phyloP scores from a whole-genome alignment of 2,329 filamentous ascomycete species.

The Grosmannia huntii region DNA sequence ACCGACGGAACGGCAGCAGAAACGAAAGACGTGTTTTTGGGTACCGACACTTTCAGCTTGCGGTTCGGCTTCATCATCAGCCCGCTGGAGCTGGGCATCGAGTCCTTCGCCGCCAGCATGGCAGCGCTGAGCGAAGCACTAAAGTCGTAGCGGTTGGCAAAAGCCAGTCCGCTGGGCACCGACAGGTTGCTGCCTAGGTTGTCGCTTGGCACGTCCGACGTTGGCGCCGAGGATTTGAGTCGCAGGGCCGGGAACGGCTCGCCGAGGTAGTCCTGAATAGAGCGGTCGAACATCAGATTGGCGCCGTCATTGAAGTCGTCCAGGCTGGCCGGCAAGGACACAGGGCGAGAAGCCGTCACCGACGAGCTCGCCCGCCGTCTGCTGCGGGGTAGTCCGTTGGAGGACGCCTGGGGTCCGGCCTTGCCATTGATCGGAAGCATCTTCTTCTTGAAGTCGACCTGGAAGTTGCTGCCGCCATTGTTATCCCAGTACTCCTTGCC shows the following conservation, averaged over 20 bases:
- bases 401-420: slow-evolving; percentile 19
- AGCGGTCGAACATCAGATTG: slow-evolving; percentile 44
- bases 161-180: slow-evolving; percentile 55
- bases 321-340: slow-evolving; percentile 43
- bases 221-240: slow-evolving; percentile 57
- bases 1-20: background rate
- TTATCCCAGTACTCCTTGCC: slow-evolving; percentile 93
- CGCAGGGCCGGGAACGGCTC: slow-evolving; percentile 50
- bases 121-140: slow-evolving; percentile 80
- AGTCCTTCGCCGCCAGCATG: slow-evolving; percentile 59
- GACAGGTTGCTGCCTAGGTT: slow-evolving; percentile 38
- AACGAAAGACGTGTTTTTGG: background rate
- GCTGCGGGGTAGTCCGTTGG: slow-evolving; percentile 51
- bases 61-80: slow-evolving; percentile 43
- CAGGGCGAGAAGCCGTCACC: slow-evolving; percentile 31
- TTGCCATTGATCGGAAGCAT: slow-evolving; percentile 48
- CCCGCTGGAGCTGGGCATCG: slow-evolving; percentile 37
- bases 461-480: slow-evolving; percentile 77
- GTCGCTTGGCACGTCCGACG: slow-evolving; percentile 49
- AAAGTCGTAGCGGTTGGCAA: slow-evolving; percentile 93
- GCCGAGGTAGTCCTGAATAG: slow-evolving; percentile 49
- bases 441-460: slow-evolving; percentile 85
- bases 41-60: slow-evolving; percentile 13
- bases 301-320: slow-evolving; percentile 60
- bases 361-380: slow-evolving; percentile 36